These are phyloP conservation scores for Hanseniaspora guilliermondii DNA, from an alignment of 805 yeast genomes.

Conservation along the genomic window DNA sequence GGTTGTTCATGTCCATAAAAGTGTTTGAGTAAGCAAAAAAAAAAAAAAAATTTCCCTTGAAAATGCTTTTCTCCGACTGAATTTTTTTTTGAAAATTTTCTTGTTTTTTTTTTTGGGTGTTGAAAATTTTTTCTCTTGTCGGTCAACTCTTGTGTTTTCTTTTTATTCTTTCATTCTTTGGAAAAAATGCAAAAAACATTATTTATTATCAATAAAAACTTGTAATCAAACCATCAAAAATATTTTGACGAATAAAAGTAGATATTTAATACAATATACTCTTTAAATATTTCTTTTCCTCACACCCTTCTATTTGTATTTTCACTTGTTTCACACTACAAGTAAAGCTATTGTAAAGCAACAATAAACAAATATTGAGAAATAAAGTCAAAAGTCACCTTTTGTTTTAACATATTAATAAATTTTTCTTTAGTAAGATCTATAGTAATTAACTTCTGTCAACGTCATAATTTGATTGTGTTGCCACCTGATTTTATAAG, in stretches of 20 bases:
- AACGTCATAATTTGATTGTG: no score
- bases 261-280: background rate
- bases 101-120: slow-evolving; percentile 1
- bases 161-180: background rate
- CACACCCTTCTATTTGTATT: background rate
- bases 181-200: background rate
- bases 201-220: background rate
- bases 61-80: background rate
- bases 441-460: no score
- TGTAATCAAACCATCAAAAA: background rate
- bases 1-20: background rate
- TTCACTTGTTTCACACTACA: background rate
- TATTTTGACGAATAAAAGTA: background rate
- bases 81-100: background rate
- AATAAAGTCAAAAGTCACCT: background rate
- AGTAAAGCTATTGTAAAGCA: background rate
- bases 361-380: background rate
- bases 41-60: background rate
- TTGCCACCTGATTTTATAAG: no score
- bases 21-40: no score
- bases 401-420: background rate
- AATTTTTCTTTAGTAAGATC: background rate
- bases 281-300: background rate
- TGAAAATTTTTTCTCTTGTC: background rate
- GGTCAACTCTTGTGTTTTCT: background rate